These are phyloP conservation scores for Solanum hybrid DNA, from an alignment of 305 asterid species.

Conservation along the genomic window DNA sequence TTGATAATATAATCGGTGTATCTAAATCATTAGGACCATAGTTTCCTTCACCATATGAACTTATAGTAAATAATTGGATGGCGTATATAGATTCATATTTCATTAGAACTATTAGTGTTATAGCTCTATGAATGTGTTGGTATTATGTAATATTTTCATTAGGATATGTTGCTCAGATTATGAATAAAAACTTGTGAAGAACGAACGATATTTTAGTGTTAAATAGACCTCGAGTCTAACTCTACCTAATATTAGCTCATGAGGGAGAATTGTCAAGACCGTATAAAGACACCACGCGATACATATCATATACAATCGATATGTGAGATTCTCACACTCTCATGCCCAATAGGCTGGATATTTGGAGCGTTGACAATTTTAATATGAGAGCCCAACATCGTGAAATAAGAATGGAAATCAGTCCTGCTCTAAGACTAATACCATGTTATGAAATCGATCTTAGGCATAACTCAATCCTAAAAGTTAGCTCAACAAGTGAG, in stretches of 20 bases:
- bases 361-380: not conserved
- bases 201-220: not conserved
- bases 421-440: not conserved
- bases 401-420: not conserved
- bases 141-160: not conserved
- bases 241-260: not conserved
- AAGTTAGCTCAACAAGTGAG: not conserved
- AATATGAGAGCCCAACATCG: not conserved
- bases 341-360: not conserved
- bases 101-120: not conserved
- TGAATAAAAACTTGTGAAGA: not conserved
- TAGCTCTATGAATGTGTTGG: not conserved
- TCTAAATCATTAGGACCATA: not conserved
- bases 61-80: not conserved
- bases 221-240: not conserved
- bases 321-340: not conserved
- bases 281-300: not conserved
- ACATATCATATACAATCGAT: not conserved
- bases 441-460: not conserved
- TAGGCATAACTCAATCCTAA: not conserved
- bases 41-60: not conserved
- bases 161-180: not conserved
- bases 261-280: not conserved
- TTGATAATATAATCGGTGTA: not conserved
- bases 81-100: not conserved